phyloP scores from a whole-genome alignment of 176 grass and related monocot species.

The Aegilops sharonensis region DNA sequence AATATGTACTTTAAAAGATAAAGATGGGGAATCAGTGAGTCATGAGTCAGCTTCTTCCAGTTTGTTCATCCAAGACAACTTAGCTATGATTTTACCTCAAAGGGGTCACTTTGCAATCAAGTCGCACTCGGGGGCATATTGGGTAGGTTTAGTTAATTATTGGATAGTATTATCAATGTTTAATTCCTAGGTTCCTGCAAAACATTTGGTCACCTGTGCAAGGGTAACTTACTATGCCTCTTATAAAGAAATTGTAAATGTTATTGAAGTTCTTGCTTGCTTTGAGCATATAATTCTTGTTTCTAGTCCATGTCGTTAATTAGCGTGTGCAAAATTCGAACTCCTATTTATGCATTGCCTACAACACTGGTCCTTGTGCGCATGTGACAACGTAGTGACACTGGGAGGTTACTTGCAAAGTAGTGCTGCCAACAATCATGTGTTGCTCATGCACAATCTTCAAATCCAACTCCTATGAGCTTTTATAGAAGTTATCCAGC shows the following conservation, averaged over 20 bases:
- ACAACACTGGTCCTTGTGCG: too few relatives aligned
- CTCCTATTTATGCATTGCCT: too few relatives aligned
- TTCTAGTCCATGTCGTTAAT: too few relatives aligned
- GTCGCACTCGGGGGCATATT: background rate
- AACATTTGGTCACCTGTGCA: background rate
- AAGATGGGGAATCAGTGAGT: background rate
- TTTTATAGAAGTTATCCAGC: background rate
- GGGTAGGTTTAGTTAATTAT: background rate
- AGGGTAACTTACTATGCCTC: background rate
- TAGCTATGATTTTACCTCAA: background rate
- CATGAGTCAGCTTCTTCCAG: background rate
- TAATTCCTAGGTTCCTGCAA: background rate
- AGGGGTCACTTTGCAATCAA: background rate
- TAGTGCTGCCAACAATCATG: background rate
- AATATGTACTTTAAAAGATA: background rate
- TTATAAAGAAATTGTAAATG: background rate
- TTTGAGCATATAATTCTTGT: background rate
- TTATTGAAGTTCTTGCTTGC: background rate
- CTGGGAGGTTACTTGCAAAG: background rate
- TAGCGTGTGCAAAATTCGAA: background rate
- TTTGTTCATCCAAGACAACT: background rate
- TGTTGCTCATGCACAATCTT: background rate
- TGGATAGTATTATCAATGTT: background rate
- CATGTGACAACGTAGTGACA: too few relatives aligned
- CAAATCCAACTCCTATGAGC: background rate